Percentiles rank a stretch among this genome's conserved stretches.
Evolutionary conservation across 148 eudicot genomes (phyloP).

Genomic region (Suaeda aralocaspica): DNA sequence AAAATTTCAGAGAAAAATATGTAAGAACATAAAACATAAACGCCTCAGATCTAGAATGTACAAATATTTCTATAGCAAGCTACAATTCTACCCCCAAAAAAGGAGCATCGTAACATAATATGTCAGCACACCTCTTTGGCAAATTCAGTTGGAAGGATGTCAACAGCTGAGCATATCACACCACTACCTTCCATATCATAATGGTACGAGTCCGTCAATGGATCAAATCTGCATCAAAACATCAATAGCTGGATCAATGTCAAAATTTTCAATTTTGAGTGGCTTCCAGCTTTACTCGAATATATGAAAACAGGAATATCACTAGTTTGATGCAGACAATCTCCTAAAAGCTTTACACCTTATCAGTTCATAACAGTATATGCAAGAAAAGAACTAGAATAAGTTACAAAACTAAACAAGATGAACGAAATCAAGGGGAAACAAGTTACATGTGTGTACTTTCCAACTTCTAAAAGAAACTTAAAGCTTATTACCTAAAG

Average conservation of each 20-base stretch:
- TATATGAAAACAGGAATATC: background rate
- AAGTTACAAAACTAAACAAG: background rate
- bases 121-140: constrained; percentile 75
- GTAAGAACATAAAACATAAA: background rate
- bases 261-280: background rate
- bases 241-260: background rate
- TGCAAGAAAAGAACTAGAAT: background rate
- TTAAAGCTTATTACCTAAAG: constrained; percentile 53
- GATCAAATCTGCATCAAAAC: constrained; percentile 62
- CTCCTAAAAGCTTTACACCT: background rate
- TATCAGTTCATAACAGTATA: background rate
- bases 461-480: background rate
- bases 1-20: constrained; percentile 10
- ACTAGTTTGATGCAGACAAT: background rate
- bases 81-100: background rate
- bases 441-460: background rate
- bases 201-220: constrained; percentile 59
- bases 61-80: background rate
- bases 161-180: constrained; percentile 80
- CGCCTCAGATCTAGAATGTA: background rate
- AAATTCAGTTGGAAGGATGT: constrained; percentile 96
- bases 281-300: background rate
- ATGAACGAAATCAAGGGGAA: background rate
- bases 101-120: background rate
- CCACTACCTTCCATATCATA: constrained; percentile 81